A percentile compares a stretch with the other conserved stretches of the same genome.
Evolutionary conservation across 805 yeast species (phyloP).

Genomic region (Maudiozyma saulgeensis): DNA sequence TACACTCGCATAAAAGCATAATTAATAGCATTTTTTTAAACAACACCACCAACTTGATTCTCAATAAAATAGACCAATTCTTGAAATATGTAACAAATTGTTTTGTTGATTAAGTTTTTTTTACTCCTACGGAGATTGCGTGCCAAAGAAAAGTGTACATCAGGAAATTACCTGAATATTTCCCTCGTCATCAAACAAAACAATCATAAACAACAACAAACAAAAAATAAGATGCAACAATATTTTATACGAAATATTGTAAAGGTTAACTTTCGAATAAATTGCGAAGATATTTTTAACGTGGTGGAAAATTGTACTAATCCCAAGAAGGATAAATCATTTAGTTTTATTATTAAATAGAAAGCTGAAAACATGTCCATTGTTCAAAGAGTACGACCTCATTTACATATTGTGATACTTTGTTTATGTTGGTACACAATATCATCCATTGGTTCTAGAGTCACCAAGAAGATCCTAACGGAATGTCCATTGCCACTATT

Average conservation of each 20-base stretch:
- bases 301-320: background rate
- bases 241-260: too few species aligned
- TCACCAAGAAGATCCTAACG: slow-evolving; percentile 46
- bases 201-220: background rate
- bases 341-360: background rate
- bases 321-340: background rate
- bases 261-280: too few species aligned
- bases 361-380: background rate
- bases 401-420: slow-evolving; percentile 29
- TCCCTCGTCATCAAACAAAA: background rate
- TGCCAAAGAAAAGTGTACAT: too few species aligned
- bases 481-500: slow-evolving; percentile 53
- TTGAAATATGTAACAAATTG: background rate
- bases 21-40: background rate
- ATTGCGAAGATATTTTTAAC: background rate
- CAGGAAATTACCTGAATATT: background rate
- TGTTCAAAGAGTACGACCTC: slow-evolving; percentile 6
- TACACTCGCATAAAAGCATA: background rate
- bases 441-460: slow-evolving; percentile 56
- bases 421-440: slow-evolving; percentile 54
- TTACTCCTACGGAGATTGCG: too few species aligned
- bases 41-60: too few species aligned
- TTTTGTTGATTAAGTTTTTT: background rate
- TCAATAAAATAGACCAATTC: too few species aligned
- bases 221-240: background rate